Base-by-base conservation (phyloP, 2,329 filamentous ascomycete species). In the Penicillium expansum region DNA sequence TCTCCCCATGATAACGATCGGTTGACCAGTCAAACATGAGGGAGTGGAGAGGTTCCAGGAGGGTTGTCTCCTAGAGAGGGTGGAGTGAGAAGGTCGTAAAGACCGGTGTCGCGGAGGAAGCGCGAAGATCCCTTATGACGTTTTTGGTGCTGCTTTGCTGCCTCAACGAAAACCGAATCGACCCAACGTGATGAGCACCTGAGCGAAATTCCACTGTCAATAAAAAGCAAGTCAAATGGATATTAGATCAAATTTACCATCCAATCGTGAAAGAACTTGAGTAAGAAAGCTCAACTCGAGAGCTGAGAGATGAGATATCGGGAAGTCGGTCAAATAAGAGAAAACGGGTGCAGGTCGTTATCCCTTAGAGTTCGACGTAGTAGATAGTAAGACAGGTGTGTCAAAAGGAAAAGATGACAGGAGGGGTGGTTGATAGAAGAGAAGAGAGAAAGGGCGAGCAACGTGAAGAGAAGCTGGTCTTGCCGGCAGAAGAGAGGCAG, bases 1-100 rank as follows among this genome's bases (percentile, higher is more conserved):
- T 79, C 76, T 79, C 76, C 78, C 78, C 77, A 80, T 80, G 64
- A 66, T 76, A 66, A 63, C 63, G 63, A 62, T 68, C 57, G 50
- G 58, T 62, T 55, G 64, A 61, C 63, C 69, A 69, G 72, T 63
- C 69, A 72, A 75, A 70, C 75, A 77, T 77, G 68, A 74, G 74
- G 75, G 68, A 62, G 59, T 61, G 59, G 24, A 60, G 52, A 57
- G 49, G 58, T 59, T 64, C 62, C 66, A 65, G 63, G 61, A 66
- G 65, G 61, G 56, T 32, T 56, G 58, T 64, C 70, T 71, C 67
- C 68, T 68, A 62, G 62, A 63, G 60, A 35, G 30, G 16, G 58
- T 62, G 60, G 62, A 53, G 61, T 58, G 60, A 55, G 57, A 60
- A 63, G 62, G 67, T 67, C 61, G 65, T 67, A 50, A 62, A 60